phyloP scores from a whole-genome alignment of 2,329 filamentous ascomycete genomes.

The Arachnomyces sp. region DNA sequence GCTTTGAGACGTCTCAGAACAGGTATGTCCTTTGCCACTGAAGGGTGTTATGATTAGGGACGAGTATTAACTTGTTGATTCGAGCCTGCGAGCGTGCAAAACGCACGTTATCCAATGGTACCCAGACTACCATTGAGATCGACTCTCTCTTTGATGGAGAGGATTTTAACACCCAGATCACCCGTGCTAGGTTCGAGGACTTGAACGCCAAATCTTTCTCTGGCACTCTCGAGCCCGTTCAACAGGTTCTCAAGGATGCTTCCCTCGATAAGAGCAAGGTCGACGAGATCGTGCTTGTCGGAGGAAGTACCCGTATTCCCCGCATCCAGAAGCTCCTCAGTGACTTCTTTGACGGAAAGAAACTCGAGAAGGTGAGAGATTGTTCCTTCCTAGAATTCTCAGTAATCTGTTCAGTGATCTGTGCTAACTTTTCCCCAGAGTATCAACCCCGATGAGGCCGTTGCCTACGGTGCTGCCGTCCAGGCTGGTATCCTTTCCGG shows the following conservation, averaged over 20 bases:
- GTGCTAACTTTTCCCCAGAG: conserved; percentile 38
- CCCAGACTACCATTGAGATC: conserved; percentile 96
- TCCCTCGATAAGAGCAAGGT: conserved; percentile 79
- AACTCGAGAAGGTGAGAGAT: conserved; percentile 75
- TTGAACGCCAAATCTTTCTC: conserved; percentile 92
- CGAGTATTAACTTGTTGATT: no score
- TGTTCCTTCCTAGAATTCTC: conserved; percentile 1
- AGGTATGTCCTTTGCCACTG: no score
- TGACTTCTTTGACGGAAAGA: conserved; percentile 99
- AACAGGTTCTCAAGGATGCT: conserved; percentile 93
- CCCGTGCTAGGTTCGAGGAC: conserved; percentile 97
- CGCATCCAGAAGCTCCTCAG: conserved; percentile 97
- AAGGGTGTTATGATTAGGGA: no score
- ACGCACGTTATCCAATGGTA: conserved; percentile 94
- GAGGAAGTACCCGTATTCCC: conserved; percentile 98
- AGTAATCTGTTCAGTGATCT: not conserved
- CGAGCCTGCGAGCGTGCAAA: conserved; percentile 99
- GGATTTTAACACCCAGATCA: conserved; percentile 95
- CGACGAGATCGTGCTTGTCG: conserved; percentile 97
- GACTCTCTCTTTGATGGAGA: conserved; percentile 97
- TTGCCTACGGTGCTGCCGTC: conserved; percentile 96
- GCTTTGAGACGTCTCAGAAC: no score
- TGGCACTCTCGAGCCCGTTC: conserved; percentile 88
- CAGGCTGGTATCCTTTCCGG: conserved; percentile 98
- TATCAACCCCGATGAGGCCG: conserved; percentile 99